A percentile compares a stretch with the other conserved stretches of the same genome.
Evolutionary conservation across 2,329 filamentous ascomycete genomes (phyloP).

Genomic region (Cordyceps tenuipes): DNA sequence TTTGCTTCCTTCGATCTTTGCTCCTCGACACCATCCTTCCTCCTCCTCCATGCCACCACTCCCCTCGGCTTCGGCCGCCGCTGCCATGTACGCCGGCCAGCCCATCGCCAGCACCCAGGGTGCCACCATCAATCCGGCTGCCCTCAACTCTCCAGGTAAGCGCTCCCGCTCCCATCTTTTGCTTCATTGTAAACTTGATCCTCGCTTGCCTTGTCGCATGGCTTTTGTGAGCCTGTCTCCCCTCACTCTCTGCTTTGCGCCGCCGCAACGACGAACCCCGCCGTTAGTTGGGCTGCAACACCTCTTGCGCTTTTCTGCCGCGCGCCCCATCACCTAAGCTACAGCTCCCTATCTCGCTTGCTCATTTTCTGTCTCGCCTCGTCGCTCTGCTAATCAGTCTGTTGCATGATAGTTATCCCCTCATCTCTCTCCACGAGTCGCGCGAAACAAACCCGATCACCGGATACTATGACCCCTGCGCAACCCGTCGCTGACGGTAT

Average conservation of each 20-base stretch:
- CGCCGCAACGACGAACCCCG: background rate
- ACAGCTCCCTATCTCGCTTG: slow-evolving; percentile 9
- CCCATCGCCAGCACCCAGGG: slow-evolving; percentile 71
- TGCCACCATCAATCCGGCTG: slow-evolving; percentile 86
- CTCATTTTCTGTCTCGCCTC: background rate
- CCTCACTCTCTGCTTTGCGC: slow-evolving; percentile 7
- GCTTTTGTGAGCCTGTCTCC: slow-evolving; percentile 1
- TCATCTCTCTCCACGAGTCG: slow-evolving; percentile 54
- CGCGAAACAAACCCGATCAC: slow-evolving; percentile 72
- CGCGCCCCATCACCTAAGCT: slow-evolving; percentile 7
- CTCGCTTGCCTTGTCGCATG: slow-evolving; percentile 14
- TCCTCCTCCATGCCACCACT: slow-evolving; percentile 16
- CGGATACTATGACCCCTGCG: slow-evolving; percentile 49
- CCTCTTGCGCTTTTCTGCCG: background rate
- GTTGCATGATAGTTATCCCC: slow-evolving; percentile 28
- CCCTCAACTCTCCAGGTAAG: slow-evolving; percentile 71
- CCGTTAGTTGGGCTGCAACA: background rate
- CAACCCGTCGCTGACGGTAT: slow-evolving; percentile 63
- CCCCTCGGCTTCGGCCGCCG: slow-evolving; percentile 13
- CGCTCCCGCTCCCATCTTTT: slow-evolving; percentile 18
- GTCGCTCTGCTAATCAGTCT: slow-evolving; percentile 19
- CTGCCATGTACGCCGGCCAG: slow-evolving; percentile 32
- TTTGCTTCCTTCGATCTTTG: background rate
- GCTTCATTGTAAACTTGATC: background rate
- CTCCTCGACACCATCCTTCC: background rate